Conservation (phyloP, 768 basidiomycete genomes). For the Asterophora lycoperdoides region DNA sequence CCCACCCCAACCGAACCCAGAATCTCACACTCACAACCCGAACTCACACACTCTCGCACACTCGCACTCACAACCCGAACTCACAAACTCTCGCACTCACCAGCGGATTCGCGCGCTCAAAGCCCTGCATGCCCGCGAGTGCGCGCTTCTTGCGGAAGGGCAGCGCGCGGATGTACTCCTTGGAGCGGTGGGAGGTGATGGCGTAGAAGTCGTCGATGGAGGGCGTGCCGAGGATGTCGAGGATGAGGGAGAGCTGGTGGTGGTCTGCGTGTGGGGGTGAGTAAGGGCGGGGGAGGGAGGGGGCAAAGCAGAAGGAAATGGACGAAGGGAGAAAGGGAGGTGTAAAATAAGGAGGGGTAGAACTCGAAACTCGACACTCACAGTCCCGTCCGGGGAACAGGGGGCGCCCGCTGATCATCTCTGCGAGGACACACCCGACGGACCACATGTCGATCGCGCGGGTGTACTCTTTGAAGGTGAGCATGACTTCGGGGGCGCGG, state of each 20-base stretch:
- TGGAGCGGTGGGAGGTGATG: slow-evolving; percentile 71
- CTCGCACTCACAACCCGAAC: too few relatives aligned
- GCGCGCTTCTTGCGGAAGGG: slow-evolving; percentile 81
- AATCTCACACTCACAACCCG: too few relatives aligned
- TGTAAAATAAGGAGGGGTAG: background rate
- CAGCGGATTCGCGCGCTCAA: slow-evolving; percentile 69
- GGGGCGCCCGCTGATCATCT: slow-evolving; percentile 89
- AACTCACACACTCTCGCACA: too few relatives aligned
- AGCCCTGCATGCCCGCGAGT: slow-evolving; percentile 50
- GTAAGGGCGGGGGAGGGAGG: background rate
- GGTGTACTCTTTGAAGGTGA: slow-evolving; percentile 96
- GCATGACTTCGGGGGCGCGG: slow-evolving; percentile 96
- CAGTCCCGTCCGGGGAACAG: slow-evolving; percentile 95
- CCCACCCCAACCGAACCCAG: too few relatives aligned
- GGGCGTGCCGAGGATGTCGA: slow-evolving; percentile 90
- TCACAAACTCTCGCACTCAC: too few relatives aligned
- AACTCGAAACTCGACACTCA: too few relatives aligned
- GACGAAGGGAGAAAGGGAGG: background rate
- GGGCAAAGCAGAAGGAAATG: too few relatives aligned
- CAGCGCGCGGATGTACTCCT: slow-evolving; percentile 85
- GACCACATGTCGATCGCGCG: slow-evolving; percentile 85
- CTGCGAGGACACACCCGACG: slow-evolving; percentile 83
- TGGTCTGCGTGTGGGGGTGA: too few relatives aligned
- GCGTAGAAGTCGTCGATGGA: slow-evolving; percentile 94
- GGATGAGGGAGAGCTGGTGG: slow-evolving; percentile 88